Evolutionary conservation across 1,139 yeast species (phyloP), one percentile per base, ranked within the genome.

Genomic region (Suhomyces coccinellae): DNA sequence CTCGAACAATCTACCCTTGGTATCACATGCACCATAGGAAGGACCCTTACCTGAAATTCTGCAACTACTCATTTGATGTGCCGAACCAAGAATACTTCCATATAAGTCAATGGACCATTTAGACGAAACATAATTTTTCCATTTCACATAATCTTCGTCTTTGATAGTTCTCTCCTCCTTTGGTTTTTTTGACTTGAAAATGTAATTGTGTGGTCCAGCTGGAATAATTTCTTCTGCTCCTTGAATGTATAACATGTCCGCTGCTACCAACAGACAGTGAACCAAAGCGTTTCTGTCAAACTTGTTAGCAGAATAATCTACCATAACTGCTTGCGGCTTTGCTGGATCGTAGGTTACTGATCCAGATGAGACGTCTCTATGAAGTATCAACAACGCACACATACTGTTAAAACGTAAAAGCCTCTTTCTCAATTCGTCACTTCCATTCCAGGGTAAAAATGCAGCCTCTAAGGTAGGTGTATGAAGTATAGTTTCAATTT

Each of bases 41-140:
- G 83, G 77, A 9, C 77, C 76, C 51, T 68, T 67, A 14, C 82
- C 80, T 4, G 76, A 66, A 67, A 80, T 79, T 49, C 85, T 70
- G 57, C 85, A 79, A 2, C 77, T 58, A 44, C 80, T 70, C 85
- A 81, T 80, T 59, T 81, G 85, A 59, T 81, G 85, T 7, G 86
- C 86, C 3, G 78, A 68, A 3, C 85, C 85, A 47, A 68, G 63
- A 3, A 66, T 50, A 3, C 69, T 55, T 3, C 69, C 71, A 43
- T 60, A 70, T 3, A 54, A 40, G 20, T 59, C 63, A 39, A 73
- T 56, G 9, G 64, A 65, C 6, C 56, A 54, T 12, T 59, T 59
- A 17, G 65, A 63, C 6, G 66, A 20, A 5, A 20, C 65, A 20
- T 51, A 50, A 13, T 56, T 50, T 46, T 73, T 62, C 84, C 83